phyloP scores from a whole-genome alignment of 2,329 filamentous ascomycete species.

The Ceratocystis lukuohia region DNA sequence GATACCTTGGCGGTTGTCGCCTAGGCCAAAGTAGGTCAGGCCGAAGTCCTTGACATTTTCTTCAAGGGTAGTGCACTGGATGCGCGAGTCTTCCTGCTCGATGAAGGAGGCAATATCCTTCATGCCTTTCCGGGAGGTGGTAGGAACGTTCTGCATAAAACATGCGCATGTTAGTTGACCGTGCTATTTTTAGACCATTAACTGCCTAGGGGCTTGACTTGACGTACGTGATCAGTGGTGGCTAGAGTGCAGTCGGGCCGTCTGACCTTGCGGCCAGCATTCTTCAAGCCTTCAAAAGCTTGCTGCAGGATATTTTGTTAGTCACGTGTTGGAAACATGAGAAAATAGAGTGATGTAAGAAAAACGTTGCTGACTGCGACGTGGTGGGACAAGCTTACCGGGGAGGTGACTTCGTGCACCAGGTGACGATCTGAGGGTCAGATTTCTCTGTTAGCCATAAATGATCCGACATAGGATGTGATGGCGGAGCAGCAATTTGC shows the following conservation, averaged over 20 bases:
- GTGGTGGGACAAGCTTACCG: slow-evolving; percentile 42
- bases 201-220: not conserved
- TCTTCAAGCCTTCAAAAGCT: slow-evolving; percentile 91
- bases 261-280: slow-evolving; percentile 75
- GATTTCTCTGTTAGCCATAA: not conserved
- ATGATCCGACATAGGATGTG: not conserved
- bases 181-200: not conserved
- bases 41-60: slow-evolving; percentile 95
- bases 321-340: slow-evolving; percentile 7
- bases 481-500: not conserved
- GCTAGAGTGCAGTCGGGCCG: slow-evolving; percentile 93
- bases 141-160: slow-evolving; percentile 68
- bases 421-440: slow-evolving; percentile 63
- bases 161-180: slow-evolving; percentile 21
- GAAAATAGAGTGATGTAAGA: not conserved
- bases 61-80: slow-evolving; percentile 91
- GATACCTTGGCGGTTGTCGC: slow-evolving; percentile 93
- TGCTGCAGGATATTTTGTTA: slow-evolving; percentile 41
- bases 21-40: slow-evolving; percentile 92
- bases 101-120: slow-evolving; percentile 92
- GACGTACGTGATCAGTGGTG: slow-evolving; percentile 79
- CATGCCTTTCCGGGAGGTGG: slow-evolving; percentile 75
- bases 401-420: slow-evolving; percentile 96
- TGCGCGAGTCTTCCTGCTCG: slow-evolving; percentile 81
- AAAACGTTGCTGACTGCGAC: not conserved